Base-by-base conservation (phyloP, 108 stramenopile species). In the Pseudonitzschia delicatissima region DNA sequence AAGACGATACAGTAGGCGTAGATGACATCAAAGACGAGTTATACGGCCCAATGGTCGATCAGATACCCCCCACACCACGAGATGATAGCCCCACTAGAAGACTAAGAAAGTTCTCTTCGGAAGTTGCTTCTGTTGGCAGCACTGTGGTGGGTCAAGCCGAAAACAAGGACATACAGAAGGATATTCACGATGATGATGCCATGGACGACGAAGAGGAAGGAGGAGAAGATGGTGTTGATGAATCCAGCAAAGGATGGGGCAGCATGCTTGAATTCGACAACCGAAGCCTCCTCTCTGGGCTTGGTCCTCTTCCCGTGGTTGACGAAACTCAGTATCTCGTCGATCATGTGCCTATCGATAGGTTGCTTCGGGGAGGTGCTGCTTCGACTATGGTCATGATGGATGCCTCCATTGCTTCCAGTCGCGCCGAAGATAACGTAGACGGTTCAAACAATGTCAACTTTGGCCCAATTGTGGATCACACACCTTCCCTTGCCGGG, bases 381-480 rank as follows among this genome's bases (percentile, higher is more conserved):
- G 15, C 11, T 42, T 42, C 40, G 13, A n/a, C n/a, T n/a, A n/a
- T n/a, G n/a, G n/a, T n/a, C n/a, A n/a, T n/a, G n/a, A 42, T 42
- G 40, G 67, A 67, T 34, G 73, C 61, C 0, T 67, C 73, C 12
- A 52, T 40, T 12, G 21, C 60, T n/a, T 48, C 71, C 4, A 42
- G 49, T 7, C 65, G 61, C 4, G 57, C 47, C n/a, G 61, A 58
- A 27, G 74, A 80, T 53, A 69, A 61, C 45, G 66, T 65, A 13
- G 44, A 44, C 15, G 63, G 57, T 9, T 15, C 40, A 15, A 42
- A 42, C 15, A 42, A 11, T 15, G 11, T 15, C 11, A 42, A 42
- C 40, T 80, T 65, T 47, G 74, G 73, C 11, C 69, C 69, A 4
- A 59, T 80, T 47, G 79, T 80, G 6, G 74, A 76, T 64, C 79